Evolutionary conservation across 805 yeast species (phyloP).

Genomic region (Starmerella apicola): DNA sequence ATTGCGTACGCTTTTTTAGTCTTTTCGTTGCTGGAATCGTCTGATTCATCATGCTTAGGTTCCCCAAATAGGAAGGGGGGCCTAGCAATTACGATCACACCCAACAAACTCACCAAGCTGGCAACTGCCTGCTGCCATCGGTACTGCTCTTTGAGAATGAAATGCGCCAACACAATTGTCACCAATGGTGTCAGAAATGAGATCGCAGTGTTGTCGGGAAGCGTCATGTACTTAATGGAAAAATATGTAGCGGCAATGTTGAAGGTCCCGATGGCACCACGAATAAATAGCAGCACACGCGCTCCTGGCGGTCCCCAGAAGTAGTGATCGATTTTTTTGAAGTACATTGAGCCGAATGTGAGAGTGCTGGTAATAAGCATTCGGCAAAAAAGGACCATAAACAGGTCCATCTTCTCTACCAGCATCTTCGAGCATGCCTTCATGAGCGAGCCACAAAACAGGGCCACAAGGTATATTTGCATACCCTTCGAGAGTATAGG

Average conservation of each 20-base stretch:
- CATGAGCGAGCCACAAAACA: constrained; percentile 19
- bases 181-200: constrained; percentile 68
- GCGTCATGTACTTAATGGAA: constrained; percentile 57
- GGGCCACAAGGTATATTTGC: constrained; percentile 15
- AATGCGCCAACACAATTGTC: constrained; percentile 62
- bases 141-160: constrained; percentile 53
- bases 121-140: constrained; percentile 57
- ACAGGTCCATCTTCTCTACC: constrained; percentile 11
- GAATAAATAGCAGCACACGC: constrained; percentile 39
- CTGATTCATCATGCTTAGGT: not conserved
- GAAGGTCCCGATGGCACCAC: constrained; percentile 65
- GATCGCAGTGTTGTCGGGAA: constrained; percentile 72
- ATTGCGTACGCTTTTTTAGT: not conserved
- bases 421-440: constrained; percentile 18
- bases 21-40: constrained; percentile 18
- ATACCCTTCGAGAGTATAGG: too few relatives aligned
- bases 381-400: constrained; percentile 49
- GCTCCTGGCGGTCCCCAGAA: constrained; percentile 58
- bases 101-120: constrained; percentile 52
- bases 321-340: constrained; percentile 42
- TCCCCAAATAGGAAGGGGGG: constrained; percentile 59
- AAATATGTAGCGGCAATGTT: constrained; percentile 74
- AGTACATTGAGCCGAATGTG: constrained; percentile 44
- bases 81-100: constrained; percentile 70
- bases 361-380: constrained; percentile 59